phyloP scores from a whole-genome alignment of 169 alveolate species.

The Perkinsus olseni region DNA sequence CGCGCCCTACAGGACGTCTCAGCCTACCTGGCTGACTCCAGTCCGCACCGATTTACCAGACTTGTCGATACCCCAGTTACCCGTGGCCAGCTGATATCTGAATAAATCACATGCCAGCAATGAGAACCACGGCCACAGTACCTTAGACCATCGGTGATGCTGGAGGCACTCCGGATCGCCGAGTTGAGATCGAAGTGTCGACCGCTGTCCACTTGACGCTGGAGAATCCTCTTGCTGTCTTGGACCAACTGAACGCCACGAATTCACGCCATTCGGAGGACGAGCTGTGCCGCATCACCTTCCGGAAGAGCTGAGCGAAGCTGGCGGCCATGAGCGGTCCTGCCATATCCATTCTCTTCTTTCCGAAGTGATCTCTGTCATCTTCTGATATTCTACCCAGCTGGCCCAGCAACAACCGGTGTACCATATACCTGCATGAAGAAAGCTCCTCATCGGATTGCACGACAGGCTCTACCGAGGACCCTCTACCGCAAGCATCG shows the following conservation, averaged over 20 bases:
- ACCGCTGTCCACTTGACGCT: slow-evolving; percentile 54
- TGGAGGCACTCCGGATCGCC: slow-evolving; percentile 72
- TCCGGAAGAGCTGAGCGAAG: slow-evolving; percentile 88
- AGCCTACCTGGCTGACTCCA: slow-evolving; percentile 81
- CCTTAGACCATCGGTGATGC: slow-evolving; percentile 79
- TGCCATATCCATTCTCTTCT: slow-evolving; percentile 97
- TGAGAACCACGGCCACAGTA: slow-evolving; percentile 21
- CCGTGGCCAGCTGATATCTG: slow-evolving; percentile 81
- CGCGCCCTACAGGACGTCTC: background rate
- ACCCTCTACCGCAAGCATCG: no score
- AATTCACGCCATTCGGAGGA: background rate
- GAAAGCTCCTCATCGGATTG: no score
- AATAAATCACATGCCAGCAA: slow-evolving; percentile 40
- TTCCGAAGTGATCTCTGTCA: slow-evolving; percentile 99
- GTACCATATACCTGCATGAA: slow-evolving; percentile 80
- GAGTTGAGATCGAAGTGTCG: slow-evolving; percentile 66
- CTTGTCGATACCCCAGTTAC: slow-evolving; percentile 98
- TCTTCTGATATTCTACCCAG: slow-evolving; percentile 95
- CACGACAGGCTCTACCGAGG: no score
- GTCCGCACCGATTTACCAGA: slow-evolving; percentile 93
- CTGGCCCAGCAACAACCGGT: slow-evolving; percentile 87
- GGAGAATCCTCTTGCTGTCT: background rate
- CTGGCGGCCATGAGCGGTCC: slow-evolving; percentile 96
- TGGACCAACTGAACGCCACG: background rate
- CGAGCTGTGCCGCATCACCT: slow-evolving; percentile 28